Evolutionary conservation across 345 rosid species (phyloP).

Genomic region (Ceriops decandra): DNA sequence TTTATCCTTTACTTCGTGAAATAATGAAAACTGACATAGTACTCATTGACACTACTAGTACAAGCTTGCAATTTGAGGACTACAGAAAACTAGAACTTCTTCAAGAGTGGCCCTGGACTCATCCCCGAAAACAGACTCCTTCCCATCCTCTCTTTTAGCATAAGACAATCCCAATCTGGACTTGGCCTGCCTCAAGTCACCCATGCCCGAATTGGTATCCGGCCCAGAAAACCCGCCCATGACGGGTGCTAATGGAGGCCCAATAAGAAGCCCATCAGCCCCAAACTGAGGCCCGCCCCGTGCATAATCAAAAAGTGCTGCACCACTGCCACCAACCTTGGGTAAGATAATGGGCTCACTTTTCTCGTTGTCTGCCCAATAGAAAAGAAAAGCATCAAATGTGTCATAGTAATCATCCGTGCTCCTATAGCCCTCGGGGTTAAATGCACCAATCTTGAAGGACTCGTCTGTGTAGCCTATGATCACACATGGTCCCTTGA

Average conservation of each 20-base stretch:
- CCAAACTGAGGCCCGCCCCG: constrained; percentile 67
- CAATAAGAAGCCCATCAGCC: constrained; percentile 76
- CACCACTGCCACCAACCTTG: constrained; percentile 86
- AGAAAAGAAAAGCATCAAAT: constrained; percentile 76
- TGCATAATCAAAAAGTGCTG: constrained; percentile 80
- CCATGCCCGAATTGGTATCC: constrained; percentile 71
- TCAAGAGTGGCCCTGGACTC: constrained; percentile 46
- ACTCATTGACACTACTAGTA: constrained; percentile 24
- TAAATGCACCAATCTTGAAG: constrained; percentile 82
- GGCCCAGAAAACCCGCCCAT: constrained; percentile 87
- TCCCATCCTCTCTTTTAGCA: constrained; percentile 73
- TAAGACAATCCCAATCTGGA: constrained; percentile 81
- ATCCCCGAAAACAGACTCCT: constrained; percentile 67
- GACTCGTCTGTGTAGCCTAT: constrained; percentile 62
- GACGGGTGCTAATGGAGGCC: constrained; percentile 70
- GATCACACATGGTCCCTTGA: constrained; percentile 91
- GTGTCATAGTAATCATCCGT: constrained; percentile 84
- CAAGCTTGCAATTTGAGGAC: constrained; percentile 72
- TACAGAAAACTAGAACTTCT: constrained; percentile 71
- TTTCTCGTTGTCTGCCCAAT: constrained; percentile 44
- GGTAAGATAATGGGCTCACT: constrained; percentile 45
- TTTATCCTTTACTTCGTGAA: background rate
- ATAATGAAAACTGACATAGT: background rate
- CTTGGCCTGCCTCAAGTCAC: constrained; percentile 74
- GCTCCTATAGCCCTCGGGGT: constrained; percentile 83